Evolutionary conservation across 345 rosid species (phyloP), one percentile per base, ranked within the genome.

Genomic region (Ailanthus altissimus): DNA sequence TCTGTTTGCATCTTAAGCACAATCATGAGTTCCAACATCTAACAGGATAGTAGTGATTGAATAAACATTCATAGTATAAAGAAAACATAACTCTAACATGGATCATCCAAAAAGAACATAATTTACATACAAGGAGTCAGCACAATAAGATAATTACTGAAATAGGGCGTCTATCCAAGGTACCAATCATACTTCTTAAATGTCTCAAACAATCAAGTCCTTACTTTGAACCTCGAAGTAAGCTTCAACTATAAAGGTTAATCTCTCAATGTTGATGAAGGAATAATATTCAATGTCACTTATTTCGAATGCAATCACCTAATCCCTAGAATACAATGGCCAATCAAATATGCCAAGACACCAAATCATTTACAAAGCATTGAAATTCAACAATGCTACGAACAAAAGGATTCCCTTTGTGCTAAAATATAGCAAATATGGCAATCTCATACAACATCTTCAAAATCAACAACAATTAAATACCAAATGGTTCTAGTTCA

Each of bases 301-400:
- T 8, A 54, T 56, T 38, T 56, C 75, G 38, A 71, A 54, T 56
- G 50, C 75, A 71, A 42, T 71, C 32, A 71, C n/a, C 47, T 62
- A 2, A 70, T 50, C 49, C 62, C 62, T 42, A 3, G 18, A 70
- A 36, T n/a, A 54, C 43, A 54, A 8, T 32, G 20, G 32, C 32
- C 49, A 70, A 70, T 36, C 47, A 40, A 32, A 54, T 28, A 70
- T 53, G 53, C 62, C 36, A 40, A 38, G 13, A 38, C 3, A 71
- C 18, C 26, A 71, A 70, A 40, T 50, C 46, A 70, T 18, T 51
- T 50, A 5, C 73, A 26, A n/a, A 15, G n/a, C 1, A 68, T 26
- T 47, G 43, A 68, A 28, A 23, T 68, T 49, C 21, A 49, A 49
- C 6, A 43, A 66, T 15, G 15, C 43, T 68, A 9, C 25, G 8